These are phyloP conservation scores for Dactylellina parvicollis DNA, from an alignment of 2,329 filamentous ascomycete genomes.

Conservation along the genomic window DNA sequence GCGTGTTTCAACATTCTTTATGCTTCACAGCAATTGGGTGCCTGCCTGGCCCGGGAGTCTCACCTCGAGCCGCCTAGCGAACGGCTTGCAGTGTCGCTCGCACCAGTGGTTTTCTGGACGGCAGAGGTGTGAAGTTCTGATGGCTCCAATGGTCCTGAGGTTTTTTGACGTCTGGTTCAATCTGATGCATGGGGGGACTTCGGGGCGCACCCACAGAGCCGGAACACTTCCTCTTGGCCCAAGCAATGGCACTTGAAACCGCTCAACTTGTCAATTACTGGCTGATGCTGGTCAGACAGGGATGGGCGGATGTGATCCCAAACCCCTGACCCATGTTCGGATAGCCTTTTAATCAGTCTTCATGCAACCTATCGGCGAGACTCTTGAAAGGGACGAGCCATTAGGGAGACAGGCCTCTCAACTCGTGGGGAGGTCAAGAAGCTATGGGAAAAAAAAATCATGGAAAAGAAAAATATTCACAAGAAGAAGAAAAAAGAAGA, in stretches of 20 bases:
- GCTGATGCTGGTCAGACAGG: conserved; percentile 51
- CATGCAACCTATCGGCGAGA: conserved; percentile 54
- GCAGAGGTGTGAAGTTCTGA: conserved; percentile 19
- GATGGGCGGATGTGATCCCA: conserved; percentile 49
- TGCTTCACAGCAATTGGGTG: conserved; percentile 46
- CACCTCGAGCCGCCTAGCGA: conserved; percentile 52
- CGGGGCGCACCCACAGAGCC: conserved; percentile 50
- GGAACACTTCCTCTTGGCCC: conserved; percentile 49
- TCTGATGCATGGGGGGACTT: conserved; percentile 35
- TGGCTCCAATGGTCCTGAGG: conserved; percentile 36
- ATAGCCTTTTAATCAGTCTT: conserved; percentile 55
- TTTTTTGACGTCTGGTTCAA: conserved; percentile 43
- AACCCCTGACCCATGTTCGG: conserved; percentile 53
- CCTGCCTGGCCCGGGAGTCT: conserved; percentile 48
- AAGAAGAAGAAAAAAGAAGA: conserved; percentile 55
- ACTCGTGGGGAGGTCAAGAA: conserved; percentile 41
- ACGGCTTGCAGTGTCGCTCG: conserved; percentile 34
- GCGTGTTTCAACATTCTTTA: conserved; percentile 53
- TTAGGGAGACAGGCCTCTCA: conserved; percentile 46
- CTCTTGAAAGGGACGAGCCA: conserved; percentile 49
- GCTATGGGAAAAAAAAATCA: conserved; percentile 36
- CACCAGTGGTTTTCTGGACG: conserved; percentile 19
- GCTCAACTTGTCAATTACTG: conserved; percentile 45
- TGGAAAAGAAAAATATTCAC: conserved; percentile 33
- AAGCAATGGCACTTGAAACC: conserved; percentile 50